Evolutionary conservation across 2,329 filamentous ascomycete genomes (phyloP).

Genomic region (Thelonectria rubi): DNA sequence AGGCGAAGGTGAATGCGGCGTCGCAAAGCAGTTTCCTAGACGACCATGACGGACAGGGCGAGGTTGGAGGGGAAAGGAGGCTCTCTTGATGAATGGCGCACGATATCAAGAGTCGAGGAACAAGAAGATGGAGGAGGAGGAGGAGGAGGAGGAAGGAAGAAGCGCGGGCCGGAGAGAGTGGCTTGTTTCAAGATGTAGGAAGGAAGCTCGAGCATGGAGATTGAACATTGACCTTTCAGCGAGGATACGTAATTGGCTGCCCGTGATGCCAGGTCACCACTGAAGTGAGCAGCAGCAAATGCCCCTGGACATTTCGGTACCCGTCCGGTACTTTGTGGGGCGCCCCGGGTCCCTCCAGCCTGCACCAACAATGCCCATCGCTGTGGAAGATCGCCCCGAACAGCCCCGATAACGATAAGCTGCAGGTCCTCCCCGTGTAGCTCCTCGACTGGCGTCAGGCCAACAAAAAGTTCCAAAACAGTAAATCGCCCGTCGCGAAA

Average conservation of each 20-base stretch:
- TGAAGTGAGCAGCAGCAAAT: conserved; percentile 11
- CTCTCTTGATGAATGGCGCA: background rate
- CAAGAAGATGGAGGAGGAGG: background rate
- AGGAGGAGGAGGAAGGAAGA: background rate
- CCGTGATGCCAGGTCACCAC: conserved; percentile 42
- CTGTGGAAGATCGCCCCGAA: conserved; percentile 9
- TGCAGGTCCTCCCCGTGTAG: background rate
- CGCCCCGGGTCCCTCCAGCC: background rate
- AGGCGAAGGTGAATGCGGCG: conserved; percentile 10
- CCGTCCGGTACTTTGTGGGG: conserved; percentile 2
- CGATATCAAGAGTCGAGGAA: background rate
- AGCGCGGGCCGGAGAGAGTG: background rate
- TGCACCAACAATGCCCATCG: background rate
- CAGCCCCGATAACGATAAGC: conserved; percentile 19
- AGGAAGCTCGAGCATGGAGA: conserved; percentile 19
- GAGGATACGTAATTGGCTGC: conserved; percentile 40
- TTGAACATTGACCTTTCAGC: conserved; percentile 3
- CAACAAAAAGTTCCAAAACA: background rate
- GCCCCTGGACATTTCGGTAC: conserved; percentile 14
- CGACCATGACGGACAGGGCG: conserved; percentile 17
- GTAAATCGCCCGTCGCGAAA: background rate
- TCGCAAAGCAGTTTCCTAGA: conserved; percentile 20
- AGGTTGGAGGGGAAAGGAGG: background rate
- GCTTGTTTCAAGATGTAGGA: conserved; percentile 18
- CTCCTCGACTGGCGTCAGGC: background rate